Evolutionary conservation across 1,284 basidiomycete species (phyloP).

Genomic region (Meira miltonrushii): DNA sequence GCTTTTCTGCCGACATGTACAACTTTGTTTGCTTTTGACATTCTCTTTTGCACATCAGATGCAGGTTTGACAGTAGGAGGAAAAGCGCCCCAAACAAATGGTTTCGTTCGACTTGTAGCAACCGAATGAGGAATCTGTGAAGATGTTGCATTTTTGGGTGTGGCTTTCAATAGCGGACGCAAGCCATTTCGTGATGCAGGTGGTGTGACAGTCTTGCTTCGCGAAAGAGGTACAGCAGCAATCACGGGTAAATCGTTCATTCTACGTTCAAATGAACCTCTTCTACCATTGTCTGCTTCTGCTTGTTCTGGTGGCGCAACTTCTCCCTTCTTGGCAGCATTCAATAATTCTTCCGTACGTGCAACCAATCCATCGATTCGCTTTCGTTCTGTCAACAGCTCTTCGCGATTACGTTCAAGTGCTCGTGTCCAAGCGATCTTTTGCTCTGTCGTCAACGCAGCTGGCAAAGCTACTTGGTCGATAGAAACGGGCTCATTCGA

Average conservation of each 20-base stretch:
- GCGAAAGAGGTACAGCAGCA: conserved; percentile 26
- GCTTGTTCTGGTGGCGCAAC: background rate
- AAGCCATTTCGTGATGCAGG: background rate
- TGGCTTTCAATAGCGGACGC: conserved; percentile 5
- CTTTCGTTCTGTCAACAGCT: conserved; percentile 36
- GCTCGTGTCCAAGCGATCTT: conserved; percentile 22
- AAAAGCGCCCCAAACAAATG: conserved; percentile 12
- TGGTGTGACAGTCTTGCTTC: conserved; percentile 7
- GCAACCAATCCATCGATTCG: conserved; percentile 37
- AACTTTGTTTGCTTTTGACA: no score
- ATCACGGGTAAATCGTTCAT: conserved; percentile 33
- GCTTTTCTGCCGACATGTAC: no score
- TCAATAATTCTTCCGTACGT: conserved; percentile 33
- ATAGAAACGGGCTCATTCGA: background rate
- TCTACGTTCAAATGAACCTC: conserved; percentile 25
- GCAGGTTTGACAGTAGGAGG: background rate
- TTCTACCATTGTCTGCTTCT: background rate
- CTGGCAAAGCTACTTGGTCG: background rate
- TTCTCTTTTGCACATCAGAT: no score
- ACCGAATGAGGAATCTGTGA: background rate
- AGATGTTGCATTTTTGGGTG: background rate
- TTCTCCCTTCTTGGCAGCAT: background rate
- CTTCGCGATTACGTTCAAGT: conserved; percentile 37
- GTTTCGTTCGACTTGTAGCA: conserved; percentile 1
- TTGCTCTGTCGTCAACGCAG: background rate